A percentile compares a stretch with the other conserved stretches of the same genome.
Conservation (phyloP, 306 rosid species). For the Vigna hirtella region DNA sequence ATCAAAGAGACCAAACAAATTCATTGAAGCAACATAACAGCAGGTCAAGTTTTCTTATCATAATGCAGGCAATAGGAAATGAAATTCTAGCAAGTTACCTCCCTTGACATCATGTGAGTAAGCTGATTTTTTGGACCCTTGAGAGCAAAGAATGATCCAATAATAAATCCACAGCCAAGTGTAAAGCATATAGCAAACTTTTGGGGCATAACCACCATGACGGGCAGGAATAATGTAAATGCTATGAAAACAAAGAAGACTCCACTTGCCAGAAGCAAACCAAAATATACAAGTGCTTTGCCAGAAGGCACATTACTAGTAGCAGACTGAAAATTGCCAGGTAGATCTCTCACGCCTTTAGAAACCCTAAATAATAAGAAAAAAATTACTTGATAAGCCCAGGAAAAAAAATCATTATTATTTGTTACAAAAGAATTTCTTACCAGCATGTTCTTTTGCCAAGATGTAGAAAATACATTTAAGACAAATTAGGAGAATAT, state of each 20-base stretch:
- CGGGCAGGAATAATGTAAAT: slow-evolving; percentile 94
- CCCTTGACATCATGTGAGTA: slow-evolving; percentile 86
- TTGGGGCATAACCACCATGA: slow-evolving; percentile 98
- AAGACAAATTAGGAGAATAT: slow-evolving; percentile 7
- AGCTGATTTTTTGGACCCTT: slow-evolving; percentile 92
- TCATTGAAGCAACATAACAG: slow-evolving; percentile 2
- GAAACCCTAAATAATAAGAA: slow-evolving; percentile 70
- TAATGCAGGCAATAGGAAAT: slow-evolving; percentile 20
- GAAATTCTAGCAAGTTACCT: slow-evolving; percentile 60
- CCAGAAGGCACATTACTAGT: slow-evolving; percentile 92
- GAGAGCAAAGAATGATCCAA: slow-evolving; percentile 95
- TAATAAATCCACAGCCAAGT: slow-evolving; percentile 92
- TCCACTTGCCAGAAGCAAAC: slow-evolving; percentile 87
- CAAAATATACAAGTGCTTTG: slow-evolving; percentile 91
- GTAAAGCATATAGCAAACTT: slow-evolving; percentile 98
- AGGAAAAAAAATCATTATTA: slow-evolving; percentile 39
- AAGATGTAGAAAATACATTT: slow-evolving; percentile 17
- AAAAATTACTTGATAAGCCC: slow-evolving; percentile 34
- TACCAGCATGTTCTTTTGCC: slow-evolving; percentile 40
- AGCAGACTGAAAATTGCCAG: slow-evolving; percentile 89
- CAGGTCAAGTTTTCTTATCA: background rate
- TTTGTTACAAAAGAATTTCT: slow-evolving; percentile 3
- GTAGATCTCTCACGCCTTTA: slow-evolving; percentile 94
- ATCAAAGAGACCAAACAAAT: slow-evolving; percentile 29
- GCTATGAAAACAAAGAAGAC: slow-evolving; percentile 92